Evolutionary conservation across 2,329 filamentous ascomycete genomes (phyloP).

Genomic region (Monilinia fructicola): DNA sequence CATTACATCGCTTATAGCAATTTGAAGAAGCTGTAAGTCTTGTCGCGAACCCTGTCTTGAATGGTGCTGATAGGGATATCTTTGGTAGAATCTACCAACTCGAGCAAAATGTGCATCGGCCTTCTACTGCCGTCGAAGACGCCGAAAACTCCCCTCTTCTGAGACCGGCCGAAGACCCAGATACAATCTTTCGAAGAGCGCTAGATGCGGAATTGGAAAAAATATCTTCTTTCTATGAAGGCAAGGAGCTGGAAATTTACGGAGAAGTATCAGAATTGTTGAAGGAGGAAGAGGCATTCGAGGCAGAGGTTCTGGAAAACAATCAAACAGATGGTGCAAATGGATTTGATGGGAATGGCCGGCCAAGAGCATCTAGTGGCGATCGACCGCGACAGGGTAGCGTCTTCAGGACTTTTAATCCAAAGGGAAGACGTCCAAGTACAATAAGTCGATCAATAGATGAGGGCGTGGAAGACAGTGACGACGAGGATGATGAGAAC

Average conservation of each 20-base stretch:
- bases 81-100: slow-evolving; percentile 83
- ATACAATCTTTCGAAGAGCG: slow-evolving; percentile 76
- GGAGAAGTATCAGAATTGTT: slow-evolving; percentile 78
- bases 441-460: slow-evolving; percentile 50
- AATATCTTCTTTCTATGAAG: slow-evolving; percentile 83
- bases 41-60: not conserved
- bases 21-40: slow-evolving; percentile 88
- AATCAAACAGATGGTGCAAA: slow-evolving; percentile 38
- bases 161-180: slow-evolving; percentile 65
- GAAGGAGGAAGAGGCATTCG: slow-evolving; percentile 68
- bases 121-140: slow-evolving; percentile 58
- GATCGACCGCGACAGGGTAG: slow-evolving; percentile 48
- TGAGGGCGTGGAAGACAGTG: slow-evolving; percentile 64
- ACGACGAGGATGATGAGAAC: slow-evolving; percentile 63
- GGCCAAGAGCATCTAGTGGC: slow-evolving; percentile 47
- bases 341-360: slow-evolving; percentile 29
- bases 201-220: slow-evolving; percentile 91
- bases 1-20: slow-evolving; percentile 99
- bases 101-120: slow-evolving; percentile 76
- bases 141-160: slow-evolving; percentile 85
- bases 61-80: not conserved
- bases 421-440: slow-evolving; percentile 48
- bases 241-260: slow-evolving; percentile 86
- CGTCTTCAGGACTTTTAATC: slow-evolving; percentile 52
- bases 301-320: slow-evolving; percentile 42